These are phyloP conservation scores for Dittrichia graveolens DNA, from an alignment of 129 eudicot species.

Conservation along the genomic window DNA sequence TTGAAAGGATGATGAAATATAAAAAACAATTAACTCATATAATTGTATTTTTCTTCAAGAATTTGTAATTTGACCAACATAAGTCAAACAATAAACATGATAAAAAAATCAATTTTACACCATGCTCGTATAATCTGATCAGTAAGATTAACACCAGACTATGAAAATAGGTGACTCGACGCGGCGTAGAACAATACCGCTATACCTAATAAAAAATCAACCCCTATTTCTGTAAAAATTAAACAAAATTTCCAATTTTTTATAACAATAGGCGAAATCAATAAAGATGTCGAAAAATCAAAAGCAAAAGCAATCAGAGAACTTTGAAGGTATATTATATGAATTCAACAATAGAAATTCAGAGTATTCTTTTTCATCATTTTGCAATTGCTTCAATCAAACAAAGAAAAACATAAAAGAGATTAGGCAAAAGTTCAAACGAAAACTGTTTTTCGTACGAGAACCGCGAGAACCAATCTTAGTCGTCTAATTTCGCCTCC, in stretches of 20 bases:
- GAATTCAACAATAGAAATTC: constrained; percentile 40
- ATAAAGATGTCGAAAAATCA: too few species aligned
- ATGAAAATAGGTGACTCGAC: constrained; percentile 40
- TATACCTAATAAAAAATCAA: too few species aligned
- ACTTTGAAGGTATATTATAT: constrained; percentile 51
- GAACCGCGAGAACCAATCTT: too few species aligned
- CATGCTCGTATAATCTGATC: constrained; percentile 50
- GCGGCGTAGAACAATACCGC: too few species aligned
- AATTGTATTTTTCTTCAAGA: constrained; percentile 6
- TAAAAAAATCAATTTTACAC: constrained; percentile 35
- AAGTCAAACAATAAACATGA: constrained; percentile 35
- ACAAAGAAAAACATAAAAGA: background rate
- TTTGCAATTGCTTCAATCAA: constrained; percentile 24
- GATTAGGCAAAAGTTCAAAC: too few species aligned
- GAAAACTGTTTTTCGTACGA: too few species aligned
- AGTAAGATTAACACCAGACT: constrained; percentile 28
- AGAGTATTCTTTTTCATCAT: constrained; percentile 41
- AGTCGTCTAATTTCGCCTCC: too few species aligned
- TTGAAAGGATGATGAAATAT: too few species aligned
- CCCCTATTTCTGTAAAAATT: too few species aligned
- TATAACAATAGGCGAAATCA: too few species aligned
- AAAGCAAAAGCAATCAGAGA: constrained; percentile 52
- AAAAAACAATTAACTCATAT: too few species aligned
- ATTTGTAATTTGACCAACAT: constrained; percentile 30
- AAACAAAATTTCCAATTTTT: background rate